Conservation (phyloP, 2,329 filamentous ascomycete species). For the Aspergillus quadrilineatus region DNA sequence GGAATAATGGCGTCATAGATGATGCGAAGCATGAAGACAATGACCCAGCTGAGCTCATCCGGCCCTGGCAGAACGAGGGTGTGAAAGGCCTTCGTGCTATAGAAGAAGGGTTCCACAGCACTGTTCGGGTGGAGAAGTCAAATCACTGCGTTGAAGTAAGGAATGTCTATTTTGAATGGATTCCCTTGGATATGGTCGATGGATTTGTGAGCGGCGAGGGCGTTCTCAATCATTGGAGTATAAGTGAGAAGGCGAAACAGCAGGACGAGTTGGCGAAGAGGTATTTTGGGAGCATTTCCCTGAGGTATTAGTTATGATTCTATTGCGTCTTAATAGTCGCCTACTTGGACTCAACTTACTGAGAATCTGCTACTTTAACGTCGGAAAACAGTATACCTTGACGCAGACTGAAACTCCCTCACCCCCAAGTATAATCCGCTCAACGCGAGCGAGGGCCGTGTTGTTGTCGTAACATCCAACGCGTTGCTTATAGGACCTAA, state of each 20-base stretch:
- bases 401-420: not conserved
- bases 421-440: not conserved
- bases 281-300: constrained; percentile 22
- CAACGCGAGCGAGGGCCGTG: constrained; percentile 1
- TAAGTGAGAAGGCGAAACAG: constrained; percentile 24
- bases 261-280: constrained; percentile 19
- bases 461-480: constrained; percentile 12
- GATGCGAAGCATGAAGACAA: constrained; percentile 54
- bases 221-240: constrained; percentile 26
- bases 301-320: constrained; percentile 2
- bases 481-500: not conserved
- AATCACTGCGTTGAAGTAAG: constrained; percentile 34
- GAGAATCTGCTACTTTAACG: too few relatives aligned
- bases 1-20: constrained; percentile 48
- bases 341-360: too few relatives aligned
- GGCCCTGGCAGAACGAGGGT: constrained; percentile 44
- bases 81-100: constrained; percentile 28
- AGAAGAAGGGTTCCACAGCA: constrained; percentile 13
- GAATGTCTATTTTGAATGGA: constrained; percentile 63
- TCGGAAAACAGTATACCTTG: not conserved
- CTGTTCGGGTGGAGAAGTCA: constrained; percentile 6
- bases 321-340: too few relatives aligned
- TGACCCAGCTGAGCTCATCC: constrained; percentile 51
- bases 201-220: constrained; percentile 58
- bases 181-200: constrained; percentile 53